These are phyloP conservation scores for Irineochytrium annulatum DNA, from an alignment of 192 early-diverging fungal species.

Conservation along the genomic window DNA sequence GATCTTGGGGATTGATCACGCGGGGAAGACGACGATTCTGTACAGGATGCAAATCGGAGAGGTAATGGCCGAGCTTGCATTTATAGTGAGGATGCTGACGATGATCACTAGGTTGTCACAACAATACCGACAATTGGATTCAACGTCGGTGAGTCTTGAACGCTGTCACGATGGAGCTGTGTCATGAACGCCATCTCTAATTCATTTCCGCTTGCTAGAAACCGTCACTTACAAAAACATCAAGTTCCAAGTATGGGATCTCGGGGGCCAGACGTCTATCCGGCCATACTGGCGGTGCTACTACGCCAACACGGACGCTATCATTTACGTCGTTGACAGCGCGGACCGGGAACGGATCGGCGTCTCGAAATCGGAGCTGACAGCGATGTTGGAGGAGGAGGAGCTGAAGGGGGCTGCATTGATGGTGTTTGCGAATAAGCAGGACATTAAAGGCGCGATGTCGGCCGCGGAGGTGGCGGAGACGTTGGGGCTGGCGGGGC, in stretches of 20 bases:
- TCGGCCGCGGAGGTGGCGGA: slow-evolving; percentile 84
- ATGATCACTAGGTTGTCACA: slow-evolving; percentile 73
- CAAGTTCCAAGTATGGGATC: slow-evolving; percentile 98
- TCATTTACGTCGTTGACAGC: slow-evolving; percentile 97
- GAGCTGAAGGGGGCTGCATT: slow-evolving; percentile 85
- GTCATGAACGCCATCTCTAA: background rate
- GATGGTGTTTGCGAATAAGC: slow-evolving; percentile 97
- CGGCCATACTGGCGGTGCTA: slow-evolving; percentile 99
- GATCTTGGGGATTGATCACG: slow-evolving; percentile 93
- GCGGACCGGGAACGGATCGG: slow-evolving; percentile 85
- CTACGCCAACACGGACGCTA: slow-evolving; percentile 97
- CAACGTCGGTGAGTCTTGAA: slow-evolving; percentile 47
- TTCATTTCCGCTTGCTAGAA: slow-evolving; percentile 39
- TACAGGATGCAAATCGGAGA: slow-evolving; percentile 95
- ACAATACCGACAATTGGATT: slow-evolving; percentile 90
- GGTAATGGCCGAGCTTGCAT: no score
- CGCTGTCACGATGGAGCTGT: background rate
- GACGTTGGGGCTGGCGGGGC: slow-evolving; percentile 69
- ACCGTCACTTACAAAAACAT: slow-evolving; percentile 96
- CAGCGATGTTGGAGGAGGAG: slow-evolving; percentile 91
- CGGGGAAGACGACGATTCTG: slow-evolving; percentile 96
- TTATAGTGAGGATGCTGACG: no score
- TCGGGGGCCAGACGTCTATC: slow-evolving; percentile 86
- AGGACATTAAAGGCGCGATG: slow-evolving; percentile 95
- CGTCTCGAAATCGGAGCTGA: slow-evolving; percentile 84